These are phyloP conservation scores for Ceraceosorus guamensis DNA, from an alignment of 1,284 basidiomycete species.

Conservation along the genomic window DNA sequence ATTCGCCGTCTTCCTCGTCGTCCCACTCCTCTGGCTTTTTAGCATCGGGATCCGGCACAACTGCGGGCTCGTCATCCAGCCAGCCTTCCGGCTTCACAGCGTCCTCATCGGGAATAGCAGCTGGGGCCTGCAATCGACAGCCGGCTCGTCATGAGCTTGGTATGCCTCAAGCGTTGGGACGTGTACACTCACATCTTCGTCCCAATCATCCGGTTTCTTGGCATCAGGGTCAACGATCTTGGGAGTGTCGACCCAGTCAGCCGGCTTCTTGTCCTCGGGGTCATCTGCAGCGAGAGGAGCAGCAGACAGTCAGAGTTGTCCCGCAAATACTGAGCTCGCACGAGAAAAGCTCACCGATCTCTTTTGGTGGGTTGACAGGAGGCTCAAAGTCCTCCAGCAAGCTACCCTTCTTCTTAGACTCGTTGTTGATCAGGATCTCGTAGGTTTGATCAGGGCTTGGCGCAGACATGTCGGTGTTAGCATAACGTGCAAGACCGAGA, in stretches of 20 bases:
- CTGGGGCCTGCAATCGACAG: constrained; percentile 16
- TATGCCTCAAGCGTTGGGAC: background rate
- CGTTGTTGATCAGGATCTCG: constrained; percentile 84
- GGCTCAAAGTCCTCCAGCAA: constrained; percentile 92
- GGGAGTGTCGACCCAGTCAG: constrained; percentile 83
- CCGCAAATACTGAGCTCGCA: background rate
- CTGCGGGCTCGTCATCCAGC: constrained; percentile 79
- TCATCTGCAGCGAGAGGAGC: constrained; percentile 55
- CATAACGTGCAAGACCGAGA: too few species aligned
- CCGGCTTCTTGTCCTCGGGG: constrained; percentile 80
- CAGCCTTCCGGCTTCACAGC: constrained; percentile 89
- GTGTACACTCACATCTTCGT: constrained; percentile 29
- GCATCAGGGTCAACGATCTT: constrained; percentile 79
- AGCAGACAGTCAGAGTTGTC: constrained; percentile 1
- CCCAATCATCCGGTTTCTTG: constrained; percentile 53
- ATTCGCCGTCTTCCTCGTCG: constrained; percentile 98
- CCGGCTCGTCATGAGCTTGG: background rate
- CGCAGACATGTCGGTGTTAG: too few species aligned
- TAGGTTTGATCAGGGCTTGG: constrained; percentile 93
- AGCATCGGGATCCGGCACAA: constrained; percentile 82
- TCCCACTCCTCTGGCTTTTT: constrained; percentile 99
- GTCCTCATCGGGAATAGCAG: constrained; percentile 67
- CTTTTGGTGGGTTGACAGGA: constrained; percentile 82
- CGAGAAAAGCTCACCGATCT: constrained; percentile 58
- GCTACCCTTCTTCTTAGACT: constrained; percentile 60